phyloP scores from a whole-genome alignment of 225 moss, liverwort and hornwort genomes.

The Physcomitrium patens region DNA sequence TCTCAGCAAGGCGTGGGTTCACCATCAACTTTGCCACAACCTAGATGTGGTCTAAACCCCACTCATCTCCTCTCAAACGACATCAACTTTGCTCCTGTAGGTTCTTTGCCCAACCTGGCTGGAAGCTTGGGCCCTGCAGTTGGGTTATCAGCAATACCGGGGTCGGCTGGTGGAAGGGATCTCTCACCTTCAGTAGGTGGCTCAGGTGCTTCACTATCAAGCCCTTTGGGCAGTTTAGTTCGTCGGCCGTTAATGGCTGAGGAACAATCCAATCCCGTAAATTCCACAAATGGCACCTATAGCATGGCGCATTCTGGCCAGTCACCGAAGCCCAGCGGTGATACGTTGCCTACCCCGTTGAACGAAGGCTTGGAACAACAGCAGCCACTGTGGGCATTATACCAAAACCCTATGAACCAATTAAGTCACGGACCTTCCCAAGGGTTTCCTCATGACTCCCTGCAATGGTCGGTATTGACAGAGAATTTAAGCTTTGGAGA shows the following conservation, averaged over 20 bases:
- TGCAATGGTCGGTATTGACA: conserved; percentile 55
- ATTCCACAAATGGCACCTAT: conserved; percentile 15
- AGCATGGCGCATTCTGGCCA: conserved; percentile 48
- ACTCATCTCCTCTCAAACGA: conserved; percentile 58
- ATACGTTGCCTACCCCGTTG: conserved; percentile 20
- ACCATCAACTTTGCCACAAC: conserved; percentile 47
- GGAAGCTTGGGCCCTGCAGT: conserved; percentile 50
- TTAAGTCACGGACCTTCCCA: conserved; percentile 50
- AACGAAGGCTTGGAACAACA: conserved; percentile 56
- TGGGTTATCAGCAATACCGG: conserved; percentile 50
- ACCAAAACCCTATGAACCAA: conserved; percentile 36
- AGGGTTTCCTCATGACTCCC: conserved; percentile 37
- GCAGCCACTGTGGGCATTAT: conserved; percentile 55
- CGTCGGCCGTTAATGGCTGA: conserved; percentile 44
- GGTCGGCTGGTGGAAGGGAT: conserved; percentile 47
- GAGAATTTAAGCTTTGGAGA: conserved; percentile 61
- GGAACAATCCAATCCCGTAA: conserved; percentile 44
- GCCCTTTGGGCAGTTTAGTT: conserved; percentile 41
- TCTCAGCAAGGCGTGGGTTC: conserved; percentile 45
- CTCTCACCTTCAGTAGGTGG: conserved; percentile 44
- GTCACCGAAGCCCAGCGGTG: conserved; percentile 55
- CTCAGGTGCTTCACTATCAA: conserved; percentile 36
- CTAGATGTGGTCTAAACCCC: conserved; percentile 37
- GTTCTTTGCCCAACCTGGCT: conserved; percentile 42
- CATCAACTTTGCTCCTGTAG: conserved; percentile 56